Evolutionary conservation across 352 stramenopile genomes (phyloP).

Genomic region (Heterotrichella gracilis): DNA sequence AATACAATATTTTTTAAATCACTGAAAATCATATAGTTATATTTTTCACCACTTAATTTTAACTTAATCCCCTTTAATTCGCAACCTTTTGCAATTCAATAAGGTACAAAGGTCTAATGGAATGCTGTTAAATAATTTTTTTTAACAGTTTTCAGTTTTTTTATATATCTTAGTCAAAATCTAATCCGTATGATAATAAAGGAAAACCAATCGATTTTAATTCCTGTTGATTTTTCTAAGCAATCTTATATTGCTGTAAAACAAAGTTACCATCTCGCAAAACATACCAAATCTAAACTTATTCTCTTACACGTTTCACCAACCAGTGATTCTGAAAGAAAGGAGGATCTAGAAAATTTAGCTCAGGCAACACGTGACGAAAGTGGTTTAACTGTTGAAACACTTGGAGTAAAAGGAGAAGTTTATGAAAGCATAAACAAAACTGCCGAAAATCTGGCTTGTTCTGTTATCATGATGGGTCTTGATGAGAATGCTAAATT

Average conservation of each 20-base stretch:
- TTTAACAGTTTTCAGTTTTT: background rate
- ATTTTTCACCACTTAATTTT: too few relatives aligned
- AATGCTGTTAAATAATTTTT: too few relatives aligned
- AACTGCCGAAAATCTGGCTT: background rate
- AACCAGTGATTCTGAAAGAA: background rate
- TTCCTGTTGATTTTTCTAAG: background rate
- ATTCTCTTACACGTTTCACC: background rate
- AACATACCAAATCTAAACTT: background rate
- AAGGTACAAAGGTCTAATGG: too few relatives aligned
- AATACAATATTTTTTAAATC: too few relatives aligned
- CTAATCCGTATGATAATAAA: background rate
- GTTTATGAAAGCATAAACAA: background rate
- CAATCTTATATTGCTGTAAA: slow-evolving; percentile 8
- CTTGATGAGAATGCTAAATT: background rate
- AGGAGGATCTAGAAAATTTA: background rate
- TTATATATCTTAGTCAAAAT: background rate
- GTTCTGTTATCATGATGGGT: background rate
- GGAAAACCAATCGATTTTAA: slow-evolving; percentile 1
- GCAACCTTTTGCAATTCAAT: too few relatives aligned
- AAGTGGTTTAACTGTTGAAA: background rate
- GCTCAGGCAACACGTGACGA: background rate
- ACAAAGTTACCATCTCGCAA: background rate
- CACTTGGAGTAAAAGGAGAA: background rate
- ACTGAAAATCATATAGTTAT: too few relatives aligned
- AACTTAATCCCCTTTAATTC: too few relatives aligned